These are phyloP conservation scores for Solanum hybrid DNA, from an alignment of 305 asterid species.

Conservation along the genomic window DNA sequence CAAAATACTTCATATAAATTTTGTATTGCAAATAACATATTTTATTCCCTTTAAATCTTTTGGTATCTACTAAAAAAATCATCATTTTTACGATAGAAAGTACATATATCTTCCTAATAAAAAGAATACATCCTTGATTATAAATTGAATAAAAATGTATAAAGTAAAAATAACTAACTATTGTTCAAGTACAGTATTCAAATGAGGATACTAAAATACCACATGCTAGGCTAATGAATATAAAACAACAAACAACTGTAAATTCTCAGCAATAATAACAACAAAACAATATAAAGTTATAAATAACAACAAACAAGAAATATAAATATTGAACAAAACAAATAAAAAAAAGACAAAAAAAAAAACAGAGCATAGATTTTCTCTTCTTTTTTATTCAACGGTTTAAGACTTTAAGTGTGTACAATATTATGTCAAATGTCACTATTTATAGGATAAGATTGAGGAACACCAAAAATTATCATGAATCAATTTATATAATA, in stretches of 20 bases:
- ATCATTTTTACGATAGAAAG: neutral
- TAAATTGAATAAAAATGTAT: neutral
- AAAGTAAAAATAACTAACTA: neutral
- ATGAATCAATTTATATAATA: neutral
- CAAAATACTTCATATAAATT: neutral
- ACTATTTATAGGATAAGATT: neutral
- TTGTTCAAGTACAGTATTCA: neutral
- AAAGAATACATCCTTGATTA: neutral
- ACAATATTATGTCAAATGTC: neutral
- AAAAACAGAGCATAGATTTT: neutral
- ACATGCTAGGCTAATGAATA: neutral
- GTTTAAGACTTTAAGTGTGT: neutral
- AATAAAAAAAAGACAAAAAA: too few relatives aligned
- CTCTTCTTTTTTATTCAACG: neutral
- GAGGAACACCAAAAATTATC: neutral
- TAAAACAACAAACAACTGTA: neutral
- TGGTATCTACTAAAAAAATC: neutral
- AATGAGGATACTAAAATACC: neutral
- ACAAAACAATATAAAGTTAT: neutral
- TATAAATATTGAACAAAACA: neutral
- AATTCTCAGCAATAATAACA: neutral
- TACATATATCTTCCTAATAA: neutral
- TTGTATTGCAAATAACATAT: neutral
- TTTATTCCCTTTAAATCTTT: neutral
- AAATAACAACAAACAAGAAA: neutral